Base-by-base conservation (phyloP, 2,329 filamentous ascomycete species). In the Pseudogymnoascus sp. region DNA sequence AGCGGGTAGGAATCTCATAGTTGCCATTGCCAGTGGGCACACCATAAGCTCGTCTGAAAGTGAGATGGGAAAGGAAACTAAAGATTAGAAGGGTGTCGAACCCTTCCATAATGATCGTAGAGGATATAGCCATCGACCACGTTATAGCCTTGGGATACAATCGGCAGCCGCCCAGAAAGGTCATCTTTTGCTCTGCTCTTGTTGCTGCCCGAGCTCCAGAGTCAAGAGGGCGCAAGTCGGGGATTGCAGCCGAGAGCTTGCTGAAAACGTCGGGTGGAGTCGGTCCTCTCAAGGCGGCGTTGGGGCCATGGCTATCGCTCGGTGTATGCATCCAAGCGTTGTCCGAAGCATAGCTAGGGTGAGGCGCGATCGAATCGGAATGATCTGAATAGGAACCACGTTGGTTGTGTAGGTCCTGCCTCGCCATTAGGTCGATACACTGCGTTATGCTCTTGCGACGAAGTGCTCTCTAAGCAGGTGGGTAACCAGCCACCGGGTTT, bases 51-150 rank as follows among this genome's bases (percentile, higher is more conserved):
- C 64, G 70, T 8, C 54, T 65, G 64, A 66, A 75, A 68, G 11
- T 61, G 16, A 43, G 72, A 67, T 72, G 73, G 19, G 68, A 73
- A 51, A 70, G 75, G 63, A 76, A 73, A 19, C 72, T 73, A 14
- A 70, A 70, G 39, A 76, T 67, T 1, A 77, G 65, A 16, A 72
- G 73, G 6, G 93, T 81, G 71, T 95, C 90, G 77, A 92, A 93
- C 45, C 89, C 90, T 75, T 95, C 90, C 91, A 96, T 96, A 71
- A 85, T 86, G 72, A 95, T 93, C 72, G 89, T 92, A 0, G 90
- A 92, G 14, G 89, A 92, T 75, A 96, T 93, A 65, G 93, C 79
- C 61, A 95, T 73, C 69, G 86, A 90, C 90, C 90, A 96, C 25
- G 79, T 82, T 63, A 93, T 86, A 34, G 91, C 91, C 79, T 93